Percentiles rank a stretch among this genome's conserved stretches.
These are phyloP conservation scores for Lepiota venenata DNA, from an alignment of 768 basidiomycete species.

Conservation along the genomic window DNA sequence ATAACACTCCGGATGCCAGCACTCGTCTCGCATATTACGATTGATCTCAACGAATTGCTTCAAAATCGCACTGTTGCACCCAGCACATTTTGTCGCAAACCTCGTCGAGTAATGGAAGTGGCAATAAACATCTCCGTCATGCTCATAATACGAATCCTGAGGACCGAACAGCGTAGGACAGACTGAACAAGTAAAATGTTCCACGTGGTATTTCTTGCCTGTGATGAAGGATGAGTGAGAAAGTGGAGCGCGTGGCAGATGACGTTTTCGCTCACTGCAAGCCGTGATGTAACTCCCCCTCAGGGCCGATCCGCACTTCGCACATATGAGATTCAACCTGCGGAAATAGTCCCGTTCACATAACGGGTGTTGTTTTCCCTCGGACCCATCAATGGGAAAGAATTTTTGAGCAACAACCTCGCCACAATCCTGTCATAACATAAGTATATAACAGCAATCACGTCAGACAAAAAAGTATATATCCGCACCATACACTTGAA, in stretches of 20 bases:
- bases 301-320: constrained; percentile 91
- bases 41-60: constrained; percentile 99
- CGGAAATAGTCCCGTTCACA: constrained; percentile 99
- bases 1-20: constrained; percentile 99
- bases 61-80: constrained; percentile 94
- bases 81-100: constrained; percentile 98
- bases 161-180: constrained; percentile 96
- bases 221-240: constrained; percentile 8
- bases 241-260: not conserved
- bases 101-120: constrained; percentile 99
- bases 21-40: constrained; percentile 96
- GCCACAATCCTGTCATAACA: constrained; percentile 76
- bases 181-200: constrained; percentile 98
- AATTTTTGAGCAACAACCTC: constrained; percentile 97
- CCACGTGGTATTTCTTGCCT: constrained; percentile 99
- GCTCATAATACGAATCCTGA: constrained; percentile 99
- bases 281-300: constrained; percentile 99
- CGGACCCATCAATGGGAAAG: constrained; percentile 94
- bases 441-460: not conserved
- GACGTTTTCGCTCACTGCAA: constrained; percentile 63
- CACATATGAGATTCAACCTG: constrained; percentile 93
- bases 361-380: constrained; percentile 87
- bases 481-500: constrained; percentile 91
- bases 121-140: constrained; percentile 96
- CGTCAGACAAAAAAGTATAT: not conserved